Evolutionary conservation across 2,329 filamentous ascomycete genomes (phyloP).

Genomic region (Albifimbria verrucaria): DNA sequence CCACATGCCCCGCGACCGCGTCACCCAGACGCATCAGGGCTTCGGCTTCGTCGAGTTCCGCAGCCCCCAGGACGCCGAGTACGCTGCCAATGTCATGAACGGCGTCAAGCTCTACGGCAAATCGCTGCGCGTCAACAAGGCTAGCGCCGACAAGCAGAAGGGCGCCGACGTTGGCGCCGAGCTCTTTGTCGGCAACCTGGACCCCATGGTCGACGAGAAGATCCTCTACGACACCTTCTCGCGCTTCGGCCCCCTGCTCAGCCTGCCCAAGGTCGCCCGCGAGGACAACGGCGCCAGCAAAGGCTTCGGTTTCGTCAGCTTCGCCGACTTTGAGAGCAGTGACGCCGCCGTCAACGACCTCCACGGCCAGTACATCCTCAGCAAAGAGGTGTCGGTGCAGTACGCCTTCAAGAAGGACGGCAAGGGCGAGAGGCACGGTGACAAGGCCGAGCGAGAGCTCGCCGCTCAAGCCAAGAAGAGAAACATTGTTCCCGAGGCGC

Average conservation of each 20-base stretch:
- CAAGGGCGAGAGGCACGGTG: slow-evolving; percentile 93
- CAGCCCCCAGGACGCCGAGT: slow-evolving; percentile 92
- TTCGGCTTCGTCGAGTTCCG: slow-evolving; percentile 99
- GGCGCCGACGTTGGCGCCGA: slow-evolving; percentile 92
- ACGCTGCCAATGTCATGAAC: slow-evolving; percentile 95
- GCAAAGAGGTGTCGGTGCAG: slow-evolving; percentile 93
- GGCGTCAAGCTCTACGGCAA: slow-evolving; percentile 91
- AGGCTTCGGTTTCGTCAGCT: slow-evolving; percentile 95
- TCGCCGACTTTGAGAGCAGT: slow-evolving; percentile 87
- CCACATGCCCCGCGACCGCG: slow-evolving; percentile 95
- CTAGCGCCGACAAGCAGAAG: slow-evolving; percentile 87
- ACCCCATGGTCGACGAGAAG: slow-evolving; percentile 92
- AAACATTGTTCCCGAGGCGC: slow-evolving; percentile 80
- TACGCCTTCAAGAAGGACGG: slow-evolving; percentile 99
- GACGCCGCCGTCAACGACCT: slow-evolving; percentile 90
- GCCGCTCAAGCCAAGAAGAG: slow-evolving; percentile 91
- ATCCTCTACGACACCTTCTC: slow-evolving; percentile 91
- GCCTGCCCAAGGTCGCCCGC: slow-evolving; percentile 84
- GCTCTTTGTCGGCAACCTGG: slow-evolving; percentile 94
- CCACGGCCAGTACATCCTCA: slow-evolving; percentile 95
- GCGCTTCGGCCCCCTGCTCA: slow-evolving; percentile 82
- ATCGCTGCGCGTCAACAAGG: slow-evolving; percentile 94
- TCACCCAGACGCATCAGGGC: slow-evolving; percentile 93
- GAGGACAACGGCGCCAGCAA: slow-evolving; percentile 87
- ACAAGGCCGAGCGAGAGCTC: slow-evolving; percentile 87